Conservation (phyloP, 164 flowering plant genomes). For the Tetracentron sinense region DNA sequence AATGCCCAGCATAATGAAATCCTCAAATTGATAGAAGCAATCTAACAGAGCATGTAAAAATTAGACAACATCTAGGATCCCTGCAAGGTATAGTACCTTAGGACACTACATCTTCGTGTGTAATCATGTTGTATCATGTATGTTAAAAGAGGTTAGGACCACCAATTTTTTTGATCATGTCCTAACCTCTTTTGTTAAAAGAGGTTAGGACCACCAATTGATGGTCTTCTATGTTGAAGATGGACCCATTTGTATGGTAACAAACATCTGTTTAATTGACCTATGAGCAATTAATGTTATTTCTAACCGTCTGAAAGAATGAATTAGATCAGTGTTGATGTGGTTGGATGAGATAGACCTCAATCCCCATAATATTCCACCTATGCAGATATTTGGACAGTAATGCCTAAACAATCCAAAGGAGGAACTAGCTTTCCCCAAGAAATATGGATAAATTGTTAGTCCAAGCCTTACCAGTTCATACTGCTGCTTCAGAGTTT, state of each 20-base stretch:
- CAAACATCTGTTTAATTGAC: neutral
- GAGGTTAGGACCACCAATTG: too few species aligned
- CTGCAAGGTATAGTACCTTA: too few species aligned
- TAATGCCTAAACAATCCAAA: too few species aligned
- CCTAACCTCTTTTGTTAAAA: too few species aligned
- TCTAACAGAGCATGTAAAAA: too few species aligned
- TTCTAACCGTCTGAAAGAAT: too few species aligned
- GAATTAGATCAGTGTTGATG: neutral
- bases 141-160: too few species aligned
- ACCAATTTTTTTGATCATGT: too few species aligned
- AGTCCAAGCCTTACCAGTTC: slow-evolving; percentile 49
- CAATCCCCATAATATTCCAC: neutral
- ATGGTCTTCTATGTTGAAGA: neutral
- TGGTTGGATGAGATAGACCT: neutral
- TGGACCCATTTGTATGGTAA: neutral
- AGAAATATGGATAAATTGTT: neutral
- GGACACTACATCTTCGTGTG: too few species aligned
- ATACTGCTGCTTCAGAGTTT: slow-evolving; percentile 84
- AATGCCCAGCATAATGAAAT: slow-evolving; percentile 10
- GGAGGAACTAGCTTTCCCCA: neutral
- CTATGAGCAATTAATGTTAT: neutral
- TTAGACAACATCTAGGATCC: too few species aligned
- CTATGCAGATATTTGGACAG: neutral
- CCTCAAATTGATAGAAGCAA: too few species aligned
- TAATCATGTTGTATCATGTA: too few species aligned